Evolutionary conservation across 192 early-diverging fungal species (phyloP), one percentile per base, ranked within the genome.

Genomic region (Mortierella alpina): DNA sequence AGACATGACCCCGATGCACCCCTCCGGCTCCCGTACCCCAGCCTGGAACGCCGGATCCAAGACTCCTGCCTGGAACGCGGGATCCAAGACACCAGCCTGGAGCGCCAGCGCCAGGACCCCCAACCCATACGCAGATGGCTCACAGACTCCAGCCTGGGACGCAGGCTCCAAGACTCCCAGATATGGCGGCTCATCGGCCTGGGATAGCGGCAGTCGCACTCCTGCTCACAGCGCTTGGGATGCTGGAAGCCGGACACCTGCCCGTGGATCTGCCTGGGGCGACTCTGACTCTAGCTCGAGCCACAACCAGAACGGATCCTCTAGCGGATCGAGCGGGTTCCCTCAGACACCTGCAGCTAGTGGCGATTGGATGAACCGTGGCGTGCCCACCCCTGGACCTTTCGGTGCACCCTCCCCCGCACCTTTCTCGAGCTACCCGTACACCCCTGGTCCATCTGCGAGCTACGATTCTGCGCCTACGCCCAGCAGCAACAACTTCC

Each of bases 31-130:
- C n/a, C 74, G 84, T 53, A 92, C 92, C 44, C 91, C 91, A 44
- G 88, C 89, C 31, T 92, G 93, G 92, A 88, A 89, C 81, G 84
- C 87, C 62, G 92, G 90, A 55, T 79, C 84, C 23, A 82, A 82
- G 46, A 88, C 91, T 7, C 89, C 87, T 20, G 84, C 83, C 44
- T 86, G 87, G 88, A 85, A 85, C 58, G 75, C 76, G 50, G 86
- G 88, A 47, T 73, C 81, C 53, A 82, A 87, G 40, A 92, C 92
- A 1, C 93, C 91, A 18, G 65, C 74, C 3, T 83, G 73, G 66
- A 78, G 66, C 59, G 72, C 71, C 53, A 75, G 60, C 23, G 63
- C 68, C 53, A 63, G 84, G 41, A 91, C 91, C 12, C 91, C 91
- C 17, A 89, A 84, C 23, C 85, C 64, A 68, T 86, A 74, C 61